Conservation (phyloP, 352 stramenopile genomes). For the Phytophthora megakarya region DNA sequence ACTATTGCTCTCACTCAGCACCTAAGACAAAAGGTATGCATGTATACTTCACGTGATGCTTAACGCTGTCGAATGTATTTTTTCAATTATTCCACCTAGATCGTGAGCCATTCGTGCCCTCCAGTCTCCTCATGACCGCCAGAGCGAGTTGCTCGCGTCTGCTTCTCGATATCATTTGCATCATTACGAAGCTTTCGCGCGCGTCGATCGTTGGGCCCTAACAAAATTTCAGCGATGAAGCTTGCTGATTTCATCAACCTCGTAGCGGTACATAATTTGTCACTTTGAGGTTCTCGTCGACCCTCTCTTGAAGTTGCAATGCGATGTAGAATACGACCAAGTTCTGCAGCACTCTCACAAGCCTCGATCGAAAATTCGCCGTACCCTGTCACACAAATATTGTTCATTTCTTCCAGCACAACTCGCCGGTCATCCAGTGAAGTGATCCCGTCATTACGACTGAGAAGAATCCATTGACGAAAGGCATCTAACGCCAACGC, state of each 20-base stretch:
- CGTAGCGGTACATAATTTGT: slow-evolving; percentile 43
- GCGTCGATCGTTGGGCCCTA: slow-evolving; percentile 58
- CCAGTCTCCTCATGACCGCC: slow-evolving; percentile 37
- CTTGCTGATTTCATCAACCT: slow-evolving; percentile 42
- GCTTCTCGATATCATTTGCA: slow-evolving; percentile 42
- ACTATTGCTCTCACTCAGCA: slow-evolving; percentile 90
- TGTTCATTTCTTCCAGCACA: slow-evolving; percentile 52
- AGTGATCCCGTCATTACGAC: not conserved
- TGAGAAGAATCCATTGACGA: slow-evolving; percentile 46
- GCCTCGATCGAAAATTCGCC: slow-evolving; percentile 71
- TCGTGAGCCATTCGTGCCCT: slow-evolving; percentile 59
- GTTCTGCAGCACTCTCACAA: slow-evolving; percentile 44
- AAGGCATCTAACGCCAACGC: slow-evolving; percentile 62
- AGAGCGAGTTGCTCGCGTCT: slow-evolving; percentile 31
- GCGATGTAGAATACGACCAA: slow-evolving; percentile 45
- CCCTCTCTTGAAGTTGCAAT: slow-evolving; percentile 29
- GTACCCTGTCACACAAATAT: slow-evolving; percentile 51
- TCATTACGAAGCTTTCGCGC: slow-evolving; percentile 50
- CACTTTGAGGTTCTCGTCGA: slow-evolving; percentile 6
- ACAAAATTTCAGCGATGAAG: slow-evolving; percentile 61
- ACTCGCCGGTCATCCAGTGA: slow-evolving; percentile 44
- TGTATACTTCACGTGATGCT: slow-evolving; percentile 3
- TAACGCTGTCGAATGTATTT: slow-evolving; percentile 16
- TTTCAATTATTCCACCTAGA: slow-evolving; percentile 28
- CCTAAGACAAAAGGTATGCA: slow-evolving; percentile 38